These are phyloP conservation scores for Daphne laureola DNA, from an alignment of 441 rosid species.

Conservation along the genomic window DNA sequence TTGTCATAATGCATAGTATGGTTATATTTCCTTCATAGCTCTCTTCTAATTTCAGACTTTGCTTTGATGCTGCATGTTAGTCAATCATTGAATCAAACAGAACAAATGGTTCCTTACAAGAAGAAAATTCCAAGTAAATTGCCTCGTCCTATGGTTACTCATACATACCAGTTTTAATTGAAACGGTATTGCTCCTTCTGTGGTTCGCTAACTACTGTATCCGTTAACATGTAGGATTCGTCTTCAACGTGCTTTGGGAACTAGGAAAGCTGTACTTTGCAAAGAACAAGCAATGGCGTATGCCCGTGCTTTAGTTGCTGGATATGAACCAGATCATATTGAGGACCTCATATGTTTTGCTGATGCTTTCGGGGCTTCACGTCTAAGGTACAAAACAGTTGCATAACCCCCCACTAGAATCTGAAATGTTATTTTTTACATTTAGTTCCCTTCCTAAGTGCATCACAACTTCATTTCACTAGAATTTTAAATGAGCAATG, in stretches of 20 bases:
- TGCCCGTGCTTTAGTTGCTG: constrained; percentile 85
- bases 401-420: not conserved
- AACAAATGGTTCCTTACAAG: constrained; percentile 25
- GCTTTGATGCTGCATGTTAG: constrained; percentile 29
- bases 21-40: constrained; percentile 4
- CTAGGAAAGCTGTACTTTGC: constrained; percentile 68
- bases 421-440: constrained; percentile 1
- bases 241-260: constrained; percentile 79
- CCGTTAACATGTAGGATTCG: constrained; percentile 52
- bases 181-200: constrained; percentile 4
- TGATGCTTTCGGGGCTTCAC: constrained; percentile 89
- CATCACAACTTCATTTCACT: not conserved
- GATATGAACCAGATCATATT: constrained; percentile 63
- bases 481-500: too few species aligned
- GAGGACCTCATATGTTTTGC: constrained; percentile 75
- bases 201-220: constrained; percentile 17
- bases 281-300: constrained; percentile 99
- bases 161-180: not conserved
- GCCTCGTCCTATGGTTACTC: constrained; percentile 11
- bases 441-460: not conserved
- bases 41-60: constrained; percentile 16
- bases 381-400: constrained; percentile 51
- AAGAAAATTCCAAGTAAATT: constrained; percentile 83
- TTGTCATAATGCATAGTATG: constrained; percentile 6
- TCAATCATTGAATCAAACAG: constrained; percentile 37